Percentiles rank a stretch among this genome's conserved stretches.
Conservation (phyloP, 2,329 filamentous ascomycete species). For the Phaeosphaeriaceae sp. region DNA sequence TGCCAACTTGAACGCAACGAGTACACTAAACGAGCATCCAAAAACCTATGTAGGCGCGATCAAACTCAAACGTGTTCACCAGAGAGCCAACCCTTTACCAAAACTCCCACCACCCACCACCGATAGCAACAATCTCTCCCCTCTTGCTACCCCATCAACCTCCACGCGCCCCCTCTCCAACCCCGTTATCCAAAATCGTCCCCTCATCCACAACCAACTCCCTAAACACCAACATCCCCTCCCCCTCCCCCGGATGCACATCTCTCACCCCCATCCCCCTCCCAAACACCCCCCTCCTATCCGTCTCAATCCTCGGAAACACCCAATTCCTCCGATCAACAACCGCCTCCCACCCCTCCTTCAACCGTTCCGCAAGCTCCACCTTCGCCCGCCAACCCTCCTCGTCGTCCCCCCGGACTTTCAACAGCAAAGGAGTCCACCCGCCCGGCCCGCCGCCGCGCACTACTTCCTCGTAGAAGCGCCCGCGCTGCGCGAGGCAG, state of each 20-base stretch:
- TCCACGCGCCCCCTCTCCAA: background rate
- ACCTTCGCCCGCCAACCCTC: conserved; percentile 22
- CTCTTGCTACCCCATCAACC: background rate
- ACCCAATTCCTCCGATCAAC: conserved; percentile 38
- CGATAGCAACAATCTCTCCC: too few species aligned
- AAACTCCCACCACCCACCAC: too few species aligned
- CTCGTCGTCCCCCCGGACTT: conserved; percentile 18
- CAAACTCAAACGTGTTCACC: too few species aligned
- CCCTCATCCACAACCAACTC: conserved; percentile 3
- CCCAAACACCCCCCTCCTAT: conserved; percentile 7
- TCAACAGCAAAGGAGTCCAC: conserved; percentile 31
- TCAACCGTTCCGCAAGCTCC: conserved; percentile 11
- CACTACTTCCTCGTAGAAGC: conserved; percentile 18
- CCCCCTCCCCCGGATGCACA: conserved; percentile 16
- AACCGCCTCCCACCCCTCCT: conserved; percentile 10
- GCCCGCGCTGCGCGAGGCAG: conserved; percentile 35
- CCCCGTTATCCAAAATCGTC: conserved; percentile 3
- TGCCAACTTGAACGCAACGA: too few species aligned
- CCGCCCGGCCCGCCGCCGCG: conserved; percentile 2
- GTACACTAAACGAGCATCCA: too few species aligned
- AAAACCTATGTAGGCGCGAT: too few species aligned
- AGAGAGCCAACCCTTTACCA: too few species aligned
- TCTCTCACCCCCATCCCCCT: background rate
- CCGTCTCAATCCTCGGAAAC: conserved; percentile 16
- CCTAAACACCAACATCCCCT: conserved; percentile 5